Evolutionary conservation across 2,329 filamentous ascomycete species (phyloP), one percentile per base, ranked within the genome.

Genomic region (Lecanosticta acicola): DNA sequence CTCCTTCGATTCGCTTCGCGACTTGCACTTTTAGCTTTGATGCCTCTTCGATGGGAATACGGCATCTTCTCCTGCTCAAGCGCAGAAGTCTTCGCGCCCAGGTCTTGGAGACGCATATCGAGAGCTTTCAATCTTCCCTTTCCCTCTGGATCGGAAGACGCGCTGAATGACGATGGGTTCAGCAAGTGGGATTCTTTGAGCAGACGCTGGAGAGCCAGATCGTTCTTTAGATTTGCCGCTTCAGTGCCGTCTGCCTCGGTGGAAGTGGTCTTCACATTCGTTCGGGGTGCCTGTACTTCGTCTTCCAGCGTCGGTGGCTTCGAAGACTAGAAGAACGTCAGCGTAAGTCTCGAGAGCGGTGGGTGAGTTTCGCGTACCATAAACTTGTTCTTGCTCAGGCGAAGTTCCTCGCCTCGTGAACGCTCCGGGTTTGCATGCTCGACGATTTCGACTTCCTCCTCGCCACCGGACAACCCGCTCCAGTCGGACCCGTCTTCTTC

Each of bases 131-230:
- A 81, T 24, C 90, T 80, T 58, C 85, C 84, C 58, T 81, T 83
- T 43, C 90, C 90, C 2, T 72, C 70, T 21, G 66, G 63, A 3
- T 45, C 51, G 17, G 77, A 72, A n/a, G 68, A 61, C 16, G 77
- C 71, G 3, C 76, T 71, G 45, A 75, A 71, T 20, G 72, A 71
- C 11, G 76, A 72, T 1, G 78, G 71, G 39, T 81, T 77, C 46
- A 97, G 81, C 50, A 97, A 83, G 68, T 95, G 89, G 0, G 90
- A 96, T 74, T 98, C 93, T 57, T 84, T 78, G 47, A 98, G 80
- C 33, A 98, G 81, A 38, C 89, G 84, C 66, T 96, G 91, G 11
- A 98, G 81, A 32, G 87, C 90, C 43, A 95, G 81, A 66, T 97
- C 93, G 66, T 96, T 90, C 65, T 90, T 89, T 14, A 97, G 76